Base-by-base conservation (phyloP, 2,329 filamentous ascomycete genomes). In the Anisogramma anomala region DNA sequence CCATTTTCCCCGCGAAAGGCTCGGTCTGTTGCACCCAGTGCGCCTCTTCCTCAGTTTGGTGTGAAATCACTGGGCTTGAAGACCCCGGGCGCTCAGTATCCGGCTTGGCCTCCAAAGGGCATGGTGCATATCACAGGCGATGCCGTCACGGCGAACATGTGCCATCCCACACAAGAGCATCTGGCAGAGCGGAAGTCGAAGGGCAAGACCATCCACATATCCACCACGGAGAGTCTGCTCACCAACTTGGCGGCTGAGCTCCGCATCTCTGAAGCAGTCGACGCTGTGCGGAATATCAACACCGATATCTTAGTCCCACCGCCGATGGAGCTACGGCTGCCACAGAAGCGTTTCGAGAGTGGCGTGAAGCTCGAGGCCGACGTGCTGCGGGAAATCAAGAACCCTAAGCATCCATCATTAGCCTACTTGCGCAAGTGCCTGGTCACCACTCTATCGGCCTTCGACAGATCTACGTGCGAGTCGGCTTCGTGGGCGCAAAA, bases 381-480 rank as follows among this genome's bases (percentile, higher is more conserved):
- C 10, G 60, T 80, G 11, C 53, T 58, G 4, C 50, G 59, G 6
- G 62, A 77, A 47, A 54, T 80, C 8, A 60, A 55, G 26, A 64
- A 61, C 5, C 37, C 46, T 10, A 46, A 48, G 20, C 79, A 87
- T 56, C 68, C 79, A 9, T 73, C 76, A 14, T 58, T 91, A 34
- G 52, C 58, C 10, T 65, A 67, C 2, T 63, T 86, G 2, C 84
- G 79, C 51, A 57, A 66, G 3, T 67, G 69, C 0, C 68, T 95
- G 23, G 61, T 68, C 33, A 68, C 66, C 1, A 68, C 68, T 0
- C 66, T 88, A 10, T 88, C 84, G 4, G 79, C 88, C 0, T 95
- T 88, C 53, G 91, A 98, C 56, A 72, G 65, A 47, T 83, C 79
- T 7, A 72, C 71, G 36, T 94, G 83, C 51, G 89, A 96, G 54